Conservation (phyloP, 2,329 filamentous ascomycete species). For the Atkinsonella hypoxylon region DNA sequence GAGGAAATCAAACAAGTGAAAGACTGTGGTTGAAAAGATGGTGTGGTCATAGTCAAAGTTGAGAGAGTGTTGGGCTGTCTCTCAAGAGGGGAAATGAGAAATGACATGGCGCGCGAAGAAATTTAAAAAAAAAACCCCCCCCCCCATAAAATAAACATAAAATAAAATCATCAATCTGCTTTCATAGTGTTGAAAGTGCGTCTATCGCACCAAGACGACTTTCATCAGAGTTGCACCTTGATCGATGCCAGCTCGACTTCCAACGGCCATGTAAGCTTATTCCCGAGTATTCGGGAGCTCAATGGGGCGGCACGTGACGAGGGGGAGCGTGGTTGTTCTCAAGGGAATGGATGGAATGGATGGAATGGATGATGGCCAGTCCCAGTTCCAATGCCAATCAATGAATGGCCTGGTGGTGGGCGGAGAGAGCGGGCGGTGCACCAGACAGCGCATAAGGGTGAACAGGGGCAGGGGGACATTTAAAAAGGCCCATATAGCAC, state of each 20-base stretch:
- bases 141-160: no score
- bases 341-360: no score
- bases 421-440: neutral
- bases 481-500: conserved; percentile 48
- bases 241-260: neutral
- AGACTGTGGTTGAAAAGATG: neutral
- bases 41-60: neutral
- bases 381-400: no score
- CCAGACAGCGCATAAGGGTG: neutral
- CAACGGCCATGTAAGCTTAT: neutral
- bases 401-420: neutral
- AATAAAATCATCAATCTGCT: neutral
- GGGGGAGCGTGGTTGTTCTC: neutral
- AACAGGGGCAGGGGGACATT: conserved; percentile 25
- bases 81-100: neutral
- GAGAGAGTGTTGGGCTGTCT: neutral
- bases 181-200: neutral
- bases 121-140: no score
- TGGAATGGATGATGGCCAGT: no score
- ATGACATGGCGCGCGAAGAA: neutral
- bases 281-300: neutral
- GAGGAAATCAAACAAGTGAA: neutral
- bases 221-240: neutral
- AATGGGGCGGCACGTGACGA: conserved; percentile 6
- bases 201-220: neutral